Evolutionary conservation across 768 basidiomycete genomes (phyloP).

Genomic region (Termitomyces sp.): DNA sequence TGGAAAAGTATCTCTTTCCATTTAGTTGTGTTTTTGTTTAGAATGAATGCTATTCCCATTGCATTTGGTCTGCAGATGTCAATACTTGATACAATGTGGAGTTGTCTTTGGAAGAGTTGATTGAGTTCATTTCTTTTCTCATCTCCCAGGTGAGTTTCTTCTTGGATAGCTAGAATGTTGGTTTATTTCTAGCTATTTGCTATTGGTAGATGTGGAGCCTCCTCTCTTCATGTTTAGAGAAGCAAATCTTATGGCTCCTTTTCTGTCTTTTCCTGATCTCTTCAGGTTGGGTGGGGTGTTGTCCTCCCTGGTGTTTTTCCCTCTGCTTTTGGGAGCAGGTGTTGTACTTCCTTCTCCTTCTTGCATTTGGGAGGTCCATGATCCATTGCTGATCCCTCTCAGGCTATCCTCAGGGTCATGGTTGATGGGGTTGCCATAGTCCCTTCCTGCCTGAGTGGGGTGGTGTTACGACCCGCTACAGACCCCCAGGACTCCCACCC

Average conservation of each 20-base stretch:
- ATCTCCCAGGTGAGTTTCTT: background rate
- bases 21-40: slow-evolving; percentile 23
- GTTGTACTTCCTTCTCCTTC: rapidly evolving
- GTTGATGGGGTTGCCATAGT: background rate
- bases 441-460: background rate
- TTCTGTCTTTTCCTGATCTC: background rate
- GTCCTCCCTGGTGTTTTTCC: background rate
- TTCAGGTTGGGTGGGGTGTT: background rate
- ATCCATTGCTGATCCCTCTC: background rate
- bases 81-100: slow-evolving; percentile 16
- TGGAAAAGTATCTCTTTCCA: slow-evolving; percentile 18
- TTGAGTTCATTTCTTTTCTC: background rate
- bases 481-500: too few species aligned
- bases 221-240: background rate
- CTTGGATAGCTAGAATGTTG: slow-evolving; percentile 9
- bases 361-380: background rate
- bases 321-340: too few species aligned
- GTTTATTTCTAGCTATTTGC: slow-evolving; percentile 1
- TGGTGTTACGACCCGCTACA: too few species aligned
- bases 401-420: background rate
- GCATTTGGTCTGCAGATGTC: slow-evolving; percentile 14
- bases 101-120: background rate
- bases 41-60: slow-evolving; percentile 25
- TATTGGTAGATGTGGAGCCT: background rate
- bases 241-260: too few species aligned